These are phyloP conservation scores for Diospyros lotus DNA, from an alignment of 148 eudicot species.

Conservation along the genomic window DNA sequence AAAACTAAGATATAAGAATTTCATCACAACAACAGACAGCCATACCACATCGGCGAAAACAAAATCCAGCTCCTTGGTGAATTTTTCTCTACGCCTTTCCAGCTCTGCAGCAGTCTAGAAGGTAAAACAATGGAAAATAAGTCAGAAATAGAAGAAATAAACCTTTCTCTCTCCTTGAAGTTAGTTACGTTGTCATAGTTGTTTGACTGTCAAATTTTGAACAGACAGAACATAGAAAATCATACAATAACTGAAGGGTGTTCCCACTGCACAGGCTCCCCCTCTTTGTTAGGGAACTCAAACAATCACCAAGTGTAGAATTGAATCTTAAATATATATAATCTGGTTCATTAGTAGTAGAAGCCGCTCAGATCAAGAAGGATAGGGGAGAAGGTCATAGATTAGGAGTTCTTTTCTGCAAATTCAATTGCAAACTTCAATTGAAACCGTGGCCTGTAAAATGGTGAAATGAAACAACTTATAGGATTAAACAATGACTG, in stretches of 20 bases:
- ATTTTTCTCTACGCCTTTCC: constrained; percentile 69
- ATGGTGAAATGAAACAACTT: no score
- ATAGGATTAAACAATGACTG: no score
- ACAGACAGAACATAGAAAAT: neutral
- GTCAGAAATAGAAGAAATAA: neutral
- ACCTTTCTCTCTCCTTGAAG: neutral
- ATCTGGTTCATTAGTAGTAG: no score
- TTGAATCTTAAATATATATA: neutral
- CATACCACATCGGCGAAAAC: constrained; percentile 93
- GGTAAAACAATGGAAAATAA: constrained; percentile 3
- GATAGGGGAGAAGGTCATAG: no score
- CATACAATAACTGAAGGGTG: no score
- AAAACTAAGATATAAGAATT: constrained; percentile 6
- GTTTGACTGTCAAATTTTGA: neutral
- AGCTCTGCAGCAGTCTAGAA: constrained; percentile 77
- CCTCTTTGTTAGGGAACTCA: neutral
- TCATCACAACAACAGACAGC: constrained; percentile 15
- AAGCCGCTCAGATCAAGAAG: no score
- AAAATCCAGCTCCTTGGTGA: constrained; percentile 82
- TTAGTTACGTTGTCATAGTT: neutral
- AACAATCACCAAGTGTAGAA: neutral
- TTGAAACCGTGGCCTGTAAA: no score
- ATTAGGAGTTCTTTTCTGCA: no score
- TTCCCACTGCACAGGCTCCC: no score
- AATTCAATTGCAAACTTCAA: no score